Conservation (phyloP, 352 stramenopile species). For the Blastocystis sp. region DNA sequence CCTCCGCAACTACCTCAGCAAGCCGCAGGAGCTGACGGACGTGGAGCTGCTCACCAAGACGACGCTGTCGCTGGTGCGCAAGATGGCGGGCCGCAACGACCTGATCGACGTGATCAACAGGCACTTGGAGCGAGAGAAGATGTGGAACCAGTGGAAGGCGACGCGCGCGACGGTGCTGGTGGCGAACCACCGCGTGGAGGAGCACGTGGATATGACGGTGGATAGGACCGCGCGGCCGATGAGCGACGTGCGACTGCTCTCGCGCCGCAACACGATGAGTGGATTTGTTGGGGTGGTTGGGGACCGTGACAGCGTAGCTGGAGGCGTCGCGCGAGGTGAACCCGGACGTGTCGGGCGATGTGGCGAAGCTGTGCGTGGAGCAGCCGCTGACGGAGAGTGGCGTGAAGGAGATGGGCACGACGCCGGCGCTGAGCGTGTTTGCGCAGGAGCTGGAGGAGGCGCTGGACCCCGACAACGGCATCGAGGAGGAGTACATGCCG, state of each 20-base stretch:
- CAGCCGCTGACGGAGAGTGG: background rate
- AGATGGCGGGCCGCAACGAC: background rate
- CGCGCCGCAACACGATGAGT: conserved; percentile 1
- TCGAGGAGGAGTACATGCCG: conserved; percentile 53
- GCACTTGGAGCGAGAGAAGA: background rate
- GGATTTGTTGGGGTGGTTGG: background rate
- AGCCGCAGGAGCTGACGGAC: conserved; percentile 2
- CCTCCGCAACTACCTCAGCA: background rate
- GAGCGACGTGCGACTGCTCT: background rate
- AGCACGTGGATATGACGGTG: background rate
- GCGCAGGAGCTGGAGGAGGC: background rate
- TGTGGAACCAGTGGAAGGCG: conserved; percentile 58
- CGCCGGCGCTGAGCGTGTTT: background rate
- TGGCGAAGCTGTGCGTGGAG: background rate
- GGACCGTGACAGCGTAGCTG: background rate
- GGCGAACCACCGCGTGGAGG: background rate
- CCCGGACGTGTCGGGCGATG: background rate
- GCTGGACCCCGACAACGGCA: conserved; percentile 27
- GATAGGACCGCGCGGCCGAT: background rate
- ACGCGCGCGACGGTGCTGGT: conserved; percentile 6
- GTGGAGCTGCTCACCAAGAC: background rate
- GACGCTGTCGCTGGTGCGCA: background rate
- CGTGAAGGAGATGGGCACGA: background rate
- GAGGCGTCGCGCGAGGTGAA: background rate
- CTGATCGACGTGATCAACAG: background rate